Percentiles rank a stretch among this genome's conserved stretches.
phyloP scores from a whole-genome alignment of 2,329 filamentous ascomycete genomes.

The Pseudopyrenochaeta lycopersici region DNA sequence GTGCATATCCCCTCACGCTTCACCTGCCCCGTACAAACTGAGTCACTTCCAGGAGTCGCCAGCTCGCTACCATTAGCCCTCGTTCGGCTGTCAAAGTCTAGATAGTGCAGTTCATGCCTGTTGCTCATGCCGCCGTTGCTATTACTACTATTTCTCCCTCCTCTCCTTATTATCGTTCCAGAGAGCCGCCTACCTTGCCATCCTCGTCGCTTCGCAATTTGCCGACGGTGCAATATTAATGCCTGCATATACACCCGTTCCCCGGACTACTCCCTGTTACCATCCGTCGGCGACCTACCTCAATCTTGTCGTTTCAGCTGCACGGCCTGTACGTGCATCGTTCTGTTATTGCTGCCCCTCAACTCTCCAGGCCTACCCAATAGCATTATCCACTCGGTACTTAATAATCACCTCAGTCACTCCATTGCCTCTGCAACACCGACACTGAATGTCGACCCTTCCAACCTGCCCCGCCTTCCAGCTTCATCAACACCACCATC shows the following conservation, averaged over 20 bases:
- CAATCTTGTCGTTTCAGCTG: constrained; percentile 17
- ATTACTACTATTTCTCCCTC: constrained; percentile 27
- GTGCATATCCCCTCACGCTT: constrained; percentile 37
- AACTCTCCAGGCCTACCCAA: constrained; percentile 2
- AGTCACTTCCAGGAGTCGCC: constrained; percentile 23
- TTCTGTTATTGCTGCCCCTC: constrained; percentile 10
- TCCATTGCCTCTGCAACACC: constrained; percentile 7
- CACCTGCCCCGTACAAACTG: constrained; percentile 30
- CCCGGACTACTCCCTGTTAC: constrained; percentile 29
- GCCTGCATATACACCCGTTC: constrained; percentile 26
- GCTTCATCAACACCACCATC: not conserved
- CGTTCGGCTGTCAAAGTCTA: constrained; percentile 20
- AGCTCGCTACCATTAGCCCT: constrained; percentile 32
- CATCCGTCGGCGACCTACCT: constrained; percentile 21
- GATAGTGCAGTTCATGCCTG: constrained; percentile 40
- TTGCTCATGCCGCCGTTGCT: constrained; percentile 38
- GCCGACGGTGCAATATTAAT: constrained; percentile 33
- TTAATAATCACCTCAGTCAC: not conserved
- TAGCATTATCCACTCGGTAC: not conserved
- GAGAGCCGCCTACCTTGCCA: constrained; percentile 32
- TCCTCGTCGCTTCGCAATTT: constrained; percentile 36
- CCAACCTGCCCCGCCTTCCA: constrained; percentile 17
- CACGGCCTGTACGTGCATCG: constrained; percentile 20
- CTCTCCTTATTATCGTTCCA: constrained; percentile 36
- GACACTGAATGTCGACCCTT: constrained; percentile 4